Evolutionary conservation across 1,284 basidiomycete genomes (phyloP), one percentile per base, ranked within the genome.

Genomic region (Tranzscheliella williamsii): DNA sequence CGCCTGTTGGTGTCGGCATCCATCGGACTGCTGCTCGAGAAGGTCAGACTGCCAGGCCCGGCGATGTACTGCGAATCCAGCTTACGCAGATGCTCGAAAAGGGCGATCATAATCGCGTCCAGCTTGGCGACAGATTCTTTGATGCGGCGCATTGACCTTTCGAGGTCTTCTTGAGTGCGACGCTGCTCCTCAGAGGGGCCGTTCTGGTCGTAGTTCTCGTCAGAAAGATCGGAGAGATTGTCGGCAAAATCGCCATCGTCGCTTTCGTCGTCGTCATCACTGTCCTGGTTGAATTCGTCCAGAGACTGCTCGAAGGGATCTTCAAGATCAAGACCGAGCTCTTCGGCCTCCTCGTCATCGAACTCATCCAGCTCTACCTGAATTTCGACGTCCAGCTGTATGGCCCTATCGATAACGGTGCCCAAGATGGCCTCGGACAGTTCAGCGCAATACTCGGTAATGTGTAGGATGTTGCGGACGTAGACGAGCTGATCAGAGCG

Each of bases 301-400:
- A 93, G 79, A 30, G 88, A 79, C 21, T 84, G 83, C 62, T 92
- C 90, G 67, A 93, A 91, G 0, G 90, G 88, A 78, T 95, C 82
- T 12, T 85, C 82, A 69, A 86, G 85, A 20, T 84, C 79, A 13
- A 69, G 50, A 20, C 63, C 76, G 43, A 46, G 70, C 65, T 44
- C 75, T 33, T 69, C 60, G 8, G 64, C 50, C 16, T 71, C 70
- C 13, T 73, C 72, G 12, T 79, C 79, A 48, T 95, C 93, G 16
- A 94, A 81, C 66, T 96, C 92, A 76, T 97, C 94, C 3, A 94
- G 78, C 72, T 94, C 91, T 17, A 93, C 88, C 78, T 96, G 94
- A 39, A 99, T 95, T 79, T 98, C 94, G 35, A 94, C 93, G 77
- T 99, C 95, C 50, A 98, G 91, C 77, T 94, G 87, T 30, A 98